A percentile compares a stretch with the other conserved stretches of the same genome.
Conservation (phyloP, 805 yeast species). For the fission yeast (Schizosaccharomyces pombe) region DNA sequence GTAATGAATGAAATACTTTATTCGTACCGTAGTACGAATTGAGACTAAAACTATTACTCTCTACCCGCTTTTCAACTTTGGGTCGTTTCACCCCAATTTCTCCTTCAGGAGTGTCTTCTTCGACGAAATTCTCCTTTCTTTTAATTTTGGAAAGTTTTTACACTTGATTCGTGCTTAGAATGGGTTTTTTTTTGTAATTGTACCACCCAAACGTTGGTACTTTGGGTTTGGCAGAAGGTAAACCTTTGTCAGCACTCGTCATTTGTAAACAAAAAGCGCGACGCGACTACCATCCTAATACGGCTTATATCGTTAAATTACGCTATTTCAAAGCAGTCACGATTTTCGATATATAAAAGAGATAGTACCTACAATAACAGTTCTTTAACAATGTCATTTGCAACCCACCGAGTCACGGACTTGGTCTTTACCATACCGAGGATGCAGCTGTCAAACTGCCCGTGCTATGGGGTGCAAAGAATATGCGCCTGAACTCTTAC, state of each 20-base stretch:
- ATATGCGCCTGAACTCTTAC: not conserved
- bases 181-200: not conserved
- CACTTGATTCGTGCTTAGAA: not conserved
- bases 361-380: not conserved
- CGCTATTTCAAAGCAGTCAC: slow-evolving; percentile 2
- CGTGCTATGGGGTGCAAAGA: slow-evolving; percentile 3
- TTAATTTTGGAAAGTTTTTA: not conserved
- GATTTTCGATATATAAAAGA: not conserved
- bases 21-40: not conserved
- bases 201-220: not conserved
- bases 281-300: no score
- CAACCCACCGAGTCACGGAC: slow-evolving; percentile 3
- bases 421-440: not conserved
- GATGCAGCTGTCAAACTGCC: slow-evolving; percentile 1
- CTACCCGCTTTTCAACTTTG: not conserved
- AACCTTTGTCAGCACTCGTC: not conserved
- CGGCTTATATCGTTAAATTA: no score
- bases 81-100: not conserved
- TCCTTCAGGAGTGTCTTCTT: not conserved
- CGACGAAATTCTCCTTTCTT: not conserved
- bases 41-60: not conserved
- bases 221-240: not conserved
- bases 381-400: not conserved
- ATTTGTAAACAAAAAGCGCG: not conserved
- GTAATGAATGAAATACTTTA: not conserved